A percentile compares a stretch with the other conserved stretches of the same genome.
These are phyloP conservation scores for Geotrichum phurueaensis DNA, from an alignment of 1,139 yeast species.

Conservation along the genomic window DNA sequence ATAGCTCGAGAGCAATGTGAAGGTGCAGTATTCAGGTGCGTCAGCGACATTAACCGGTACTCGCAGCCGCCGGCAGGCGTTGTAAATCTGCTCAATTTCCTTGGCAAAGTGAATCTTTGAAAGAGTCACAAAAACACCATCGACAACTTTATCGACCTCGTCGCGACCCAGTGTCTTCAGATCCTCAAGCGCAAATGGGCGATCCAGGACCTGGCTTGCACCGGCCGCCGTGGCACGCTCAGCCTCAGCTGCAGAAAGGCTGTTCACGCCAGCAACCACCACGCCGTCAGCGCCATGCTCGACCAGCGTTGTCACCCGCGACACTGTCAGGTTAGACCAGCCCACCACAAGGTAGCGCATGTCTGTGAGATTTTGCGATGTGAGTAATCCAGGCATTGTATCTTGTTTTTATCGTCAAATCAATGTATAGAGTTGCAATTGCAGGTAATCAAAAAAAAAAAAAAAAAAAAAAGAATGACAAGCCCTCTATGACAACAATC, in stretches of 20 bases:
- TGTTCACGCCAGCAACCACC: conserved; percentile 6
- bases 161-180: conserved; percentile 54
- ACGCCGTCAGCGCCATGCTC: conserved; percentile 15
- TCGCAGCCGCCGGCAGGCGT: conserved; percentile 52
- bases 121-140: conserved; percentile 63
- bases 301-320: conserved; percentile 13
- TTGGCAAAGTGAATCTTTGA: conserved; percentile 33
- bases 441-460: not conserved
- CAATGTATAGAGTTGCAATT: not conserved
- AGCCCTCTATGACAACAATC: not conserved
- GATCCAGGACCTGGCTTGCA: conserved; percentile 26
- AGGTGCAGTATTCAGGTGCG: conserved; percentile 64
- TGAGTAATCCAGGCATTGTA: conserved; percentile 37
- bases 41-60: conserved; percentile 82
- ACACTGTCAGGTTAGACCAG: conserved; percentile 23
- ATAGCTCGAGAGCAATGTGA: conserved; percentile 68
- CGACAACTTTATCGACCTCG: conserved; percentile 60
- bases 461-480: not conserved
- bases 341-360: conserved; percentile 65
- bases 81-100: conserved; percentile 35
- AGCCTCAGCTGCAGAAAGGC: not conserved
- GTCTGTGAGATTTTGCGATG: conserved; percentile 47
- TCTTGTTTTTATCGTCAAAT: not conserved
- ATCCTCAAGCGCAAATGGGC: conserved; percentile 41
- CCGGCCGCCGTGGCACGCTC: not conserved